These are phyloP conservation scores for Colletotrichum falcatum DNA, from an alignment of 2,329 filamentous ascomycete species.

Conservation along the genomic window DNA sequence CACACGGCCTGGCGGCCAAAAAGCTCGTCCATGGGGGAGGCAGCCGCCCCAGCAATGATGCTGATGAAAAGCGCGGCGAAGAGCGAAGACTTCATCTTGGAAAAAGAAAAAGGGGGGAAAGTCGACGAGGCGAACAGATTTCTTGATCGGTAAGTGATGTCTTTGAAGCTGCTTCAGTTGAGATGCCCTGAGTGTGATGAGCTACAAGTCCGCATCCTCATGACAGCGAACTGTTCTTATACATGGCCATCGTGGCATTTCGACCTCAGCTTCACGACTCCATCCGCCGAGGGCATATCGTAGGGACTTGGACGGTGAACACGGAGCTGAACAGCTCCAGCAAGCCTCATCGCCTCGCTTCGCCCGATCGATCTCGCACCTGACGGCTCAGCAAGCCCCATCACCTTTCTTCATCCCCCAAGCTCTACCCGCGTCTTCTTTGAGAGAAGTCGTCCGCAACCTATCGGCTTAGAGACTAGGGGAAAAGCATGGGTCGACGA, in stretches of 20 bases:
- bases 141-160: not conserved
- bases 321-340: not conserved
- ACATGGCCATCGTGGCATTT: not conserved
- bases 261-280: not conserved
- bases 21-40: slow-evolving; percentile 24
- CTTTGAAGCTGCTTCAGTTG: not conserved
- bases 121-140: not conserved
- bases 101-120: slow-evolving; percentile 1
- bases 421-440: not conserved
- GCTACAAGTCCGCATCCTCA: too few relatives aligned
- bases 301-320: not conserved
- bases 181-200: not conserved
- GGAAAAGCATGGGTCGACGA: not conserved
- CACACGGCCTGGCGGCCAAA: slow-evolving; percentile 20
- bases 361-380: not conserved
- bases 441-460: not conserved
- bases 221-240: slow-evolving; percentile 1
- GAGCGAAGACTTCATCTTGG: slow-evolving; percentile 15
- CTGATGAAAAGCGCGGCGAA: slow-evolving; percentile 1
- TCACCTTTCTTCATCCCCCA: not conserved
- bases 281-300: not conserved
- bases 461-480: too few relatives aligned
- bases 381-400: not conserved
- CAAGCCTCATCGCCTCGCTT: slow-evolving; percentile 6
- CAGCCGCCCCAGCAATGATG: slow-evolving; percentile 13